These are phyloP conservation scores for Ballota nigra DNA, from an alignment of 257 asterid genomes.

Conservation along the genomic window DNA sequence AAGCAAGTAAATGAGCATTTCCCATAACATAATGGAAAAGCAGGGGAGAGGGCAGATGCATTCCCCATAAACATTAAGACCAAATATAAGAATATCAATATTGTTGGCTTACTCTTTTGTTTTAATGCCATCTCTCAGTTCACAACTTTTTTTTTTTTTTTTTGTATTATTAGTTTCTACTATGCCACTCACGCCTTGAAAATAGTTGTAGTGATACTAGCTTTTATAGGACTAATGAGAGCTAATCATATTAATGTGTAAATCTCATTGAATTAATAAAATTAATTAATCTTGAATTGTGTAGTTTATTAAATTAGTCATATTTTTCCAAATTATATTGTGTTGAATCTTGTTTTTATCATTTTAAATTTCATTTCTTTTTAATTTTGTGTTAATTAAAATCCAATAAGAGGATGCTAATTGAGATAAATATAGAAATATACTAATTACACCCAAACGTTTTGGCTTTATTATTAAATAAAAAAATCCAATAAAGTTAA, in stretches of 20 bases:
- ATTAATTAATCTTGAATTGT: too few relatives aligned
- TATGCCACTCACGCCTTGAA: too few relatives aligned
- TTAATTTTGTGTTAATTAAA: background rate
- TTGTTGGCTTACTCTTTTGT: background rate
- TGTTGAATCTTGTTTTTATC: background rate
- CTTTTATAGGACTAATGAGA: background rate
- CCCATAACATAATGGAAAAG: slow-evolving; percentile 14
- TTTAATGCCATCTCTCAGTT: background rate
- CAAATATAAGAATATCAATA: background rate
- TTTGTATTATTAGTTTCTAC: background rate
- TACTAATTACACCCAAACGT: too few relatives aligned
- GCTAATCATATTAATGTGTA: background rate
- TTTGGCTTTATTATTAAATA: too few relatives aligned
- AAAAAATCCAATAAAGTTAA: background rate
- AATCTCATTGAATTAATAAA: background rate
- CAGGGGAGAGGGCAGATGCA: background rate
- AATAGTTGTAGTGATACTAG: too few relatives aligned
- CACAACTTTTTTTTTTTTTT: background rate
- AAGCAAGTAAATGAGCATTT: background rate
- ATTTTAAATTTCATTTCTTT: background rate
- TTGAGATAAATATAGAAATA: too few relatives aligned
- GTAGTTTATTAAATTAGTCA: too few relatives aligned
- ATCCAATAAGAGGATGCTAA: too few relatives aligned
- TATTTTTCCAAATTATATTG: too few relatives aligned
- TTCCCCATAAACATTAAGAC: slow-evolving; percentile 5